Evolutionary conservation across 352 stramenopile species (phyloP).

Genomic region (Achlya hypogyna): DNA sequence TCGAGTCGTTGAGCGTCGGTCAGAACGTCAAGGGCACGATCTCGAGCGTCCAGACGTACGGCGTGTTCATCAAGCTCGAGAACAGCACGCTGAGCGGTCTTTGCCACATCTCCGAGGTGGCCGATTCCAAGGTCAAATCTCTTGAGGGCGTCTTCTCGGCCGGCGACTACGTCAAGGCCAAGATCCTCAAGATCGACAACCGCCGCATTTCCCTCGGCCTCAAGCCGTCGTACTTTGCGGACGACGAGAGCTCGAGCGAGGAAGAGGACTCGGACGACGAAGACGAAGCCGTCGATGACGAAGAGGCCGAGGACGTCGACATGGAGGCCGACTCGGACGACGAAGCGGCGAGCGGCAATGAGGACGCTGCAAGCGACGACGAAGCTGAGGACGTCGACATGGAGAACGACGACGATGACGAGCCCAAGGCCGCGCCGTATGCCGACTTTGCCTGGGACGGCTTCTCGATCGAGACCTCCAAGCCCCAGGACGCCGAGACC

Average conservation of each 20-base stretch:
- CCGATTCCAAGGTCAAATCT: slow-evolving; percentile 89
- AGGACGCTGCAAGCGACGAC: too few relatives aligned
- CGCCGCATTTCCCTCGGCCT: slow-evolving; percentile 91
- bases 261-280: slow-evolving; percentile 69
- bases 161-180: slow-evolving; percentile 95
- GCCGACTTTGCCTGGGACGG: slow-evolving; percentile 84
- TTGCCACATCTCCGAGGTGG: slow-evolving; percentile 94
- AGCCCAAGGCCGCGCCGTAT: slow-evolving; percentile 22
- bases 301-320: slow-evolving; percentile 30
- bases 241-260: slow-evolving; percentile 85
- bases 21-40: slow-evolving; percentile 93
- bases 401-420: slow-evolving; percentile 20
- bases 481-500: slow-evolving; percentile 39
- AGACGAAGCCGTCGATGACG: slow-evolving; percentile 38
- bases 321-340: slow-evolving; percentile 41
- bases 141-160: slow-evolving; percentile 90
- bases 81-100: slow-evolving; percentile 93
- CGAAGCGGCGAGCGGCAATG: slow-evolving; percentile 48
- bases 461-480: slow-evolving; percentile 59
- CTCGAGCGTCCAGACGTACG: slow-evolving; percentile 92
- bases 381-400: slow-evolving; percentile 32
- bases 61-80: slow-evolving; percentile 94
- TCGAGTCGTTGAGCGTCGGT: slow-evolving; percentile 84
- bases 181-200: slow-evolving; percentile 92
- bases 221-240: slow-evolving; percentile 95